Conservation (phyloP, 148 eudicot species). For the Vaccinium corymbosum region DNA sequence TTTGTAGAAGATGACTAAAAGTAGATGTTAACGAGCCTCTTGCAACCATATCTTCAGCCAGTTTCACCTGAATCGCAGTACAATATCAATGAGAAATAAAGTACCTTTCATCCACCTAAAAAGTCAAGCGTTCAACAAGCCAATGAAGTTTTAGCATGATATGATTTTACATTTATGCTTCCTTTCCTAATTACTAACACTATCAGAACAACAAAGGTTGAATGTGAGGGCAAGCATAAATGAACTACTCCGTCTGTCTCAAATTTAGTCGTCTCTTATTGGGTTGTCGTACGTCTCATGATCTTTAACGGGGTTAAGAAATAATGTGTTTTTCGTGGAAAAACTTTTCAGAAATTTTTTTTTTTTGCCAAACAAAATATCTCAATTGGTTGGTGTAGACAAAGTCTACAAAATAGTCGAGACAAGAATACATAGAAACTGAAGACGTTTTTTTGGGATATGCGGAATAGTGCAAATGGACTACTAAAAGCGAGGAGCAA, state of each 20-base stretch:
- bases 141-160: background rate
- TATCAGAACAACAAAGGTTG: background rate
- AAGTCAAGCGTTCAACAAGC: background rate
- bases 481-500: background rate
- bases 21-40: slow-evolving; percentile 68
- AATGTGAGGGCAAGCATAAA: background rate
- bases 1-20: slow-evolving; percentile 64
- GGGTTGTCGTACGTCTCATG: background rate
- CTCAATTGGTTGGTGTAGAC: background rate
- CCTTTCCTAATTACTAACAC: background rate
- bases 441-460: background rate
- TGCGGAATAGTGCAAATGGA: background rate
- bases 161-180: background rate
- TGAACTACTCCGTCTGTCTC: background rate
- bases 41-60: slow-evolving; percentile 85
- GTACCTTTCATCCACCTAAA: background rate
- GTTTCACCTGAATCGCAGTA: slow-evolving; percentile 53
- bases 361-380: no score
- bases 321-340: background rate
- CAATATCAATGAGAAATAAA: background rate
- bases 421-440: background rate
- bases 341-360: no score
- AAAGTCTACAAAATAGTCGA: background rate
- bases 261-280: background rate
- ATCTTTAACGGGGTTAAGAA: background rate